phyloP scores from a whole-genome alignment of 306 rosid genomes.

The Corylus avellana region DNA sequence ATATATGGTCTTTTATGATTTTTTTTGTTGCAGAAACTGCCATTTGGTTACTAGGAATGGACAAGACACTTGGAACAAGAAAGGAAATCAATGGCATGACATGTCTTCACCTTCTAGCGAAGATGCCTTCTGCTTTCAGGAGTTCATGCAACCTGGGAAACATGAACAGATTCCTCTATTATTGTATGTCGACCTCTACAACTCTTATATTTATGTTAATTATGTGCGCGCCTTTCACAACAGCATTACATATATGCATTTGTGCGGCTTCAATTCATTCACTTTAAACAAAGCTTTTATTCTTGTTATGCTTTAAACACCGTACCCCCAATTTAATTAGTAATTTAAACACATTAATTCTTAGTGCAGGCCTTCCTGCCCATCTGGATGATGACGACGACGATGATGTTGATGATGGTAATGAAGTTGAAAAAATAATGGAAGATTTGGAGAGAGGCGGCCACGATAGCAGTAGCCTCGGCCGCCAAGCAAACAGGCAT shows the following conservation, averaged over 20 bases:
- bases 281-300: not conserved
- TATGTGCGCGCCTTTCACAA: not conserved
- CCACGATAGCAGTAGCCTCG: not conserved
- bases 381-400: not conserved
- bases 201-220: too few relatives aligned
- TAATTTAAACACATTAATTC: too few relatives aligned
- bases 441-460: not conserved
- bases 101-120: not conserved
- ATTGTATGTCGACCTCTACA: not conserved
- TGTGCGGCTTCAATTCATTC: not conserved
- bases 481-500: not conserved
- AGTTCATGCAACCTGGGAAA: not conserved
- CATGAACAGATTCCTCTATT: not conserved
- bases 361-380: not conserved
- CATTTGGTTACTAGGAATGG: not conserved
- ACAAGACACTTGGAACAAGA: not conserved
- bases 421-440: not conserved
- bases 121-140: not conserved
- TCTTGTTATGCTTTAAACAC: not conserved
- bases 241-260: not conserved
- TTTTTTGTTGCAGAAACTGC: not conserved
- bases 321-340: too few relatives aligned
- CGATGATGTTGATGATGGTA: not conserved
- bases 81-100: not conserved
- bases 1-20: not conserved